A percentile compares a stretch with the other conserved stretches of the same genome.
phyloP scores from a whole-genome alignment of 352 stramenopile species.

The Phytophthora chlamydospora region DNA sequence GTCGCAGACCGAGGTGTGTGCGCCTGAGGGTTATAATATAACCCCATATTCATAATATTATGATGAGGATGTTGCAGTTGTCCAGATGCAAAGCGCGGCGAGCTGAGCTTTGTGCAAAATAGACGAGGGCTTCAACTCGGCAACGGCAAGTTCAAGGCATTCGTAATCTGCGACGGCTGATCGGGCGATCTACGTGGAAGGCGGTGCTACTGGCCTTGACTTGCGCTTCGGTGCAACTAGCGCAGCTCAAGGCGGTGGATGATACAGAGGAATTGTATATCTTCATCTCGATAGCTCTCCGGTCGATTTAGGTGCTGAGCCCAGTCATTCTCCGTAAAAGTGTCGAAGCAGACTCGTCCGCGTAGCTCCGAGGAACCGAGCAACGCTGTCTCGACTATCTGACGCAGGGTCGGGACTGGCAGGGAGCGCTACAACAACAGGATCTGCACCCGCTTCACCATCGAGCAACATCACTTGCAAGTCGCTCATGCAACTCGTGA shows the following conservation, averaged over 20 bases:
- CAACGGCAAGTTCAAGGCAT: constrained; percentile 7
- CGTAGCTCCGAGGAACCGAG: constrained; percentile 30
- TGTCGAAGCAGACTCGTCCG: constrained; percentile 28
- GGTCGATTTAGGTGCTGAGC: not conserved
- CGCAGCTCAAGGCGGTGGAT: no score
- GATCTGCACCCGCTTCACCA: constrained; percentile 18
- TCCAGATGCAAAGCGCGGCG: constrained; percentile 2
- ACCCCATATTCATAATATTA: no score
- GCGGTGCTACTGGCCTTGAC: no score
- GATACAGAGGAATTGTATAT: not conserved
- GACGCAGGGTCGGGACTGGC: constrained; percentile 11
- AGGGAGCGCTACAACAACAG: constrained; percentile 22
- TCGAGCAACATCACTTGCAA: constrained; percentile 44
- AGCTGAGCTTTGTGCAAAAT: constrained; percentile 1
- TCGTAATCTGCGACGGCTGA: constrained; percentile 15
- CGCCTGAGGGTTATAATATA: no score
- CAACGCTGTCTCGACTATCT: constrained; percentile 14
- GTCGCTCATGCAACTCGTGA: constrained; percentile 48
- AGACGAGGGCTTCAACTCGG: constrained; percentile 18
- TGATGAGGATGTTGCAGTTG: not conserved
- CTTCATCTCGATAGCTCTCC: constrained; percentile 4
- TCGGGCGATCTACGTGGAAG: not conserved
- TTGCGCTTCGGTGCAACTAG: no score
- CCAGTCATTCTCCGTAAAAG: constrained; percentile 34
- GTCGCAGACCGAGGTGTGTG: no score